Conservation (phyloP, 1,284 basidiomycete species). For the Sanghuangporus weigelae region DNA sequence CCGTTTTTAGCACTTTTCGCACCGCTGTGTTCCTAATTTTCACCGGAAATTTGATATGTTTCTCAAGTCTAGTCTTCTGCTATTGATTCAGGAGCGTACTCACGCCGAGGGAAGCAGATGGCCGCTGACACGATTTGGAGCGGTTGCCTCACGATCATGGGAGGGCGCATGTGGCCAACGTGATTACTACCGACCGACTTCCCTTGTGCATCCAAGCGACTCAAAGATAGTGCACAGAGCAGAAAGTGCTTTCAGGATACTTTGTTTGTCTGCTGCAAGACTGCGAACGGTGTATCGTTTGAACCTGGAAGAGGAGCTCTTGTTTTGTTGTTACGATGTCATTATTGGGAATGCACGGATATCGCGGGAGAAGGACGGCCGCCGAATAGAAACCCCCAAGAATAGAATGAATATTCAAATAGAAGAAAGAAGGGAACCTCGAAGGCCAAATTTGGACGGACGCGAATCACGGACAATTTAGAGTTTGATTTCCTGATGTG, state of each 20-base stretch:
- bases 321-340: neutral
- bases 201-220: neutral
- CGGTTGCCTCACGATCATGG: slow-evolving; percentile 3
- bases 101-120: neutral
- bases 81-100: neutral
- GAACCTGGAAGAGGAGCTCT: neutral
- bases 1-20: neutral
- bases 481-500: neutral
- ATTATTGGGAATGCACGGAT: neutral
- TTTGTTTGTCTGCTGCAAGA: neutral
- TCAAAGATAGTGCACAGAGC: neutral
- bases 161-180: neutral
- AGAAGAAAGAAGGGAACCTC: neutral
- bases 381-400: neutral
- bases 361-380: neutral
- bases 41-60: neutral
- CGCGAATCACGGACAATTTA: neutral
- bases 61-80: neutral
- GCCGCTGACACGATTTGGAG: neutral
- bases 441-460: neutral
- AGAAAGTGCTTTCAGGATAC: too few relatives aligned
- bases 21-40: neutral
- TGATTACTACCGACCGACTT: neutral
- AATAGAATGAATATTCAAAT: neutral
- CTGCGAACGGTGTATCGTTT: neutral